A percentile compares a stretch with the other conserved stretches of the same genome.
phyloP scores from a whole-genome alignment of 352 stramenopile genomes.

The Globisporangium apiculatum region DNA sequence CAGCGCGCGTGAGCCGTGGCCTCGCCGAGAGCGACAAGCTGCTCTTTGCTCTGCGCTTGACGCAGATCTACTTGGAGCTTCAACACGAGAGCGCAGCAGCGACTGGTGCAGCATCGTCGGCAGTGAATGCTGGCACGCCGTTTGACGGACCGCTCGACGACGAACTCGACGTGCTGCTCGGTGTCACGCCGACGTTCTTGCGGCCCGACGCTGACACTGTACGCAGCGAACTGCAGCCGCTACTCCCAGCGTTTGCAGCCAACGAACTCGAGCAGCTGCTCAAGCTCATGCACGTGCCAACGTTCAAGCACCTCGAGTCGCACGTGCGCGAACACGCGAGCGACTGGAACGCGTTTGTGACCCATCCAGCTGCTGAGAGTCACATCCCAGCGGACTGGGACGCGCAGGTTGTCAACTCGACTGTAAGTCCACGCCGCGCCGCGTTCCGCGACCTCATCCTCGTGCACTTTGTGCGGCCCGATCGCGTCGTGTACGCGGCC shows the following conservation, averaged over 20 bases:
- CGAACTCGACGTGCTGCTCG: slow-evolving; percentile 67
- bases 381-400: slow-evolving; percentile 67
- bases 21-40: slow-evolving; percentile 97
- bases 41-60: slow-evolving; percentile 96
- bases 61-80: slow-evolving; percentile 88
- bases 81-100: slow-evolving; percentile 27
- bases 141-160: slow-evolving; percentile 66
- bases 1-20: slow-evolving; percentile 89
- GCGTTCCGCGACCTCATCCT: slow-evolving; percentile 81
- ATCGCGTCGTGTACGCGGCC: slow-evolving; percentile 81
- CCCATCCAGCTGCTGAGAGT: slow-evolving; percentile 64
- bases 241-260: slow-evolving; percentile 52
- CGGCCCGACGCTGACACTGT: slow-evolving; percentile 26
- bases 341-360: slow-evolving; percentile 81
- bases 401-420: slow-evolving; percentile 20
- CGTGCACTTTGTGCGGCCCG: slow-evolving; percentile 82
- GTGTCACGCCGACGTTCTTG: slow-evolving; percentile 42
- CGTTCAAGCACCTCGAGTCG: slow-evolving; percentile 72
- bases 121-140: slow-evolving; percentile 20
- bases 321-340: slow-evolving; percentile 54
- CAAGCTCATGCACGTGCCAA: slow-evolving; percentile 63
- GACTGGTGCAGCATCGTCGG: slow-evolving; percentile 1
- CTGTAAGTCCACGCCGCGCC: slow-evolving; percentile 37
- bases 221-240: slow-evolving; percentile 35
- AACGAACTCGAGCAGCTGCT: slow-evolving; percentile 81